Evolutionary conservation across 2,329 filamentous ascomycete species (phyloP).

Genomic region (Fusarium sulawesiense): DNA sequence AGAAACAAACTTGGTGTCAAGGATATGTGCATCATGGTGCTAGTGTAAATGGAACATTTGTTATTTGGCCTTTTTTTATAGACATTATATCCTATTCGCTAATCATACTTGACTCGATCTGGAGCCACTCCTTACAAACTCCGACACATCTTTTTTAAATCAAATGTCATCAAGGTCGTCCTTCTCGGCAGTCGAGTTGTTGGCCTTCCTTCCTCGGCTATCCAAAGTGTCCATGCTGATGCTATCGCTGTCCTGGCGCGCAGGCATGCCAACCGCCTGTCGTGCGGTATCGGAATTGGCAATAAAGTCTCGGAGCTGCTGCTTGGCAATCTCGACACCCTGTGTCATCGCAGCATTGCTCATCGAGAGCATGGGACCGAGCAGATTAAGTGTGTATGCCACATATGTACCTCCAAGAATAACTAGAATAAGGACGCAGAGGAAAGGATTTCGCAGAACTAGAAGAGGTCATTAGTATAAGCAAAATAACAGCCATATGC

Average conservation of each 20-base stretch:
- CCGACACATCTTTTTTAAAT: conserved; percentile 52
- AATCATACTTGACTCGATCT: conserved; percentile 34
- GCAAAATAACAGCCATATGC: neutral
- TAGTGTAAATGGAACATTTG: conserved; percentile 12
- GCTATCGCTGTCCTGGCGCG: conserved; percentile 56
- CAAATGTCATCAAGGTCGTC: conserved; percentile 70
- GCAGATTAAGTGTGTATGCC: conserved; percentile 92
- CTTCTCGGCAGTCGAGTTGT: conserved; percentile 48
- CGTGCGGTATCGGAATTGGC: conserved; percentile 87
- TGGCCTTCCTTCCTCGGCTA: conserved; percentile 64
- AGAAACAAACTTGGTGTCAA: neutral
- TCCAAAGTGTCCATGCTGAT: conserved; percentile 72
- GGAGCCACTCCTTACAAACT: conserved; percentile 28
- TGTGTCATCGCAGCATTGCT: conserved; percentile 87
- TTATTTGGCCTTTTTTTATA: conserved; percentile 27
- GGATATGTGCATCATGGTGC: neutral
- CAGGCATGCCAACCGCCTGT: conserved; percentile 84
- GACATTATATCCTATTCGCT: conserved; percentile 48
- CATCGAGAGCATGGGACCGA: conserved; percentile 97
- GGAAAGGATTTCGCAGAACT: conserved; percentile 94
- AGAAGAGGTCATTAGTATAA: conserved; percentile 26
- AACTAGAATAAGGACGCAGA: conserved; percentile 89
- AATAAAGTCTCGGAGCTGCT: conserved; percentile 89
- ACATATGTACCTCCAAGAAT: conserved; percentile 82
- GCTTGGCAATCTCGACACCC: conserved; percentile 90